Base-by-base conservation (phyloP, 208 protist species). In the Leptomonas seymouri region DNA sequence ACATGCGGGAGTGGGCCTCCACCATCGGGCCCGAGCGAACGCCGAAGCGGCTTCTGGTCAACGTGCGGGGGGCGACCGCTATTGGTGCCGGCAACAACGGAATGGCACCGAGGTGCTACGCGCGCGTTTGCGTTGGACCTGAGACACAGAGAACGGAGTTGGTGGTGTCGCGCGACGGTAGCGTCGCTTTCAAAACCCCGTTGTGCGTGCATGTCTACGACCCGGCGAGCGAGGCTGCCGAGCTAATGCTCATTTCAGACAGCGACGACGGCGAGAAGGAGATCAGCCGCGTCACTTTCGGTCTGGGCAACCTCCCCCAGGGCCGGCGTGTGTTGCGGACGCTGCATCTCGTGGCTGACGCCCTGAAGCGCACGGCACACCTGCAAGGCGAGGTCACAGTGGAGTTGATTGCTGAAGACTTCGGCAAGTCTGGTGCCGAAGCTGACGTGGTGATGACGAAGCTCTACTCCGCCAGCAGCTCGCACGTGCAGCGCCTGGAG, bases 21-120 rank as follows among this genome's bases (percentile, higher is more conserved):
- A 78, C 76, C n/a, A 76, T 84, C 50, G 90, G 90, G 1, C 86
- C 85, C 8, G 87, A 93, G 77, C 82, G 50, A 18, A 56, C 54
- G 51, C 65, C 76, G 41, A 59, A 54, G 36, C 64, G 67, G 28
- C 51, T 89, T 42, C 54, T 51, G 2, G 14, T 95, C n/a, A 71
- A 45, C 25, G 55, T 95, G 15, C 61, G 68, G 4, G 61, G 58
- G 27, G 79, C 67, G 23, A 63, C 23, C 14, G 60, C 69, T 36
- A 45, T 82, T 9, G 49, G 73, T 20, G 68, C 63, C 45, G 51
- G 5, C 16, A 57, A 74, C 62, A 51, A 69, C 36, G 62, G 72
- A 14, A 50, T 60, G 23, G 34, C 23, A 3, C 62, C 49, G 27
- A 57, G 69, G 39, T 73, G 71, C 55, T 86, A 78, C 68, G 83